Base-by-base conservation (phyloP, 192 early-diverging fungal species). In the Hyaloraphidium curvatum region DNA sequence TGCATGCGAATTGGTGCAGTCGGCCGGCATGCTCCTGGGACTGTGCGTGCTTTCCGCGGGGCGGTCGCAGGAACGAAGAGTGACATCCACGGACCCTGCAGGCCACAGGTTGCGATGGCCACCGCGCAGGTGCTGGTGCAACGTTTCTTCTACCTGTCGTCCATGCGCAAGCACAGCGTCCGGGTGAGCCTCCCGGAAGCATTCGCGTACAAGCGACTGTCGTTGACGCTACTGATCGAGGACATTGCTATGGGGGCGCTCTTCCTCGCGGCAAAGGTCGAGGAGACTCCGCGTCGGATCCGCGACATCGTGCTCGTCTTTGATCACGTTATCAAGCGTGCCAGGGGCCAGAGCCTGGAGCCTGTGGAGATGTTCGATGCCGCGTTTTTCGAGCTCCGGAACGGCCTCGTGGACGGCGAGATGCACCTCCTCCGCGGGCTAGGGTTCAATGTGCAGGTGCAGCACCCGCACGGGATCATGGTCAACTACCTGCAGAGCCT, bases 401-500 rank as follows among this genome's bases (percentile, higher is more conserved):
- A 85, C 50, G 84, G 76, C 19, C 63, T 87, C 53, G 71, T 89
- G 2, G 66, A 76, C 30, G 82, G 74, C 33, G 95, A 99, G 62
- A 77, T 90, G 67, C 81, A 87, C 52, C 83, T 99, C 25, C 68
- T 99, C 28, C 78, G 78, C 13, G 75, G 76, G 28, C 72, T 99
- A 3, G 89, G 81, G 5, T 99, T 99, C 62, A 87, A 93, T 60
- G 89, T 96, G 2, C 89, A 94, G 55, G 92, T 97, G 1, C 83
- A 93, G 64, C 75, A 89, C 13, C 91, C 95, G n/a, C 91, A 99
- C 62, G 84, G 83, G 17, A 76, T 89, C 50, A 80, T 99, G 78
- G 76, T 94, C 53, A 92, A 93, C 57, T 98, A 91, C 62, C 59
- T 97, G 59, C 78, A 78, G 31, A 75, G 81, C 23, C 66, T 99